phyloP scores from a whole-genome alignment of 805 yeast species.

The Hanseniaspora valbyensis region DNA sequence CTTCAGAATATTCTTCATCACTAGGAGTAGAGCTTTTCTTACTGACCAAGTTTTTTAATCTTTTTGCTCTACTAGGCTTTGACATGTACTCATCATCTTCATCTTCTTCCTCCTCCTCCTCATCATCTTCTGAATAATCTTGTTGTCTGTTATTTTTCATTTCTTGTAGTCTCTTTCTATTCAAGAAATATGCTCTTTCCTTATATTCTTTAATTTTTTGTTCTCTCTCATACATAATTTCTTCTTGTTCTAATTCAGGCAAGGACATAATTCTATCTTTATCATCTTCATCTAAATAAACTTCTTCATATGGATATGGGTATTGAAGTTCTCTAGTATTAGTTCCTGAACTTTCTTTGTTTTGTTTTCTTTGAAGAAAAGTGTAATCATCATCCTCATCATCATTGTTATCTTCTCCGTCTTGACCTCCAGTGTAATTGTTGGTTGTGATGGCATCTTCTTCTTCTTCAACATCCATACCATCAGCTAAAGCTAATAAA shows the following conservation, averaged over 20 bases:
- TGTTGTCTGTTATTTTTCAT: slow-evolving; percentile 37
- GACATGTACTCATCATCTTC: slow-evolving; percentile 19
- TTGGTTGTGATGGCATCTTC: slow-evolving; percentile 24
- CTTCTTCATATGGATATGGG: slow-evolving; percentile 91
- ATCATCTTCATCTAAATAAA: slow-evolving; percentile 74
- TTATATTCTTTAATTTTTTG: slow-evolving; percentile 83
- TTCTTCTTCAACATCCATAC: slow-evolving; percentile 38
- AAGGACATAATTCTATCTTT: slow-evolving; percentile 49
- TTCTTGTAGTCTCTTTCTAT: slow-evolving; percentile 66
- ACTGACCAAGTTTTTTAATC: slow-evolving; percentile 8
- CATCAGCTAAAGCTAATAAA: slow-evolving; percentile 88
- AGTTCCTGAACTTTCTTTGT: slow-evolving; percentile 20
- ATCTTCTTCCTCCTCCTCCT: slow-evolving; percentile 34
- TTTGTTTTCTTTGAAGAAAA: slow-evolving; percentile 19
- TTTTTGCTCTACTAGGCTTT: slow-evolving; percentile 20
- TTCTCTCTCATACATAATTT: slow-evolving; percentile 78
- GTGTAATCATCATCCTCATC: slow-evolving; percentile 37
- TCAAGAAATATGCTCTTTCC: slow-evolving; percentile 72
- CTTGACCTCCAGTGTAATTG: slow-evolving; percentile 29
- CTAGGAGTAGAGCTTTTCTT: slow-evolving; percentile 16
- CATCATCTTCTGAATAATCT: slow-evolving; percentile 38
- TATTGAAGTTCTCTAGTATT: slow-evolving; percentile 25
- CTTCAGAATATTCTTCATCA: slow-evolving; percentile 33
- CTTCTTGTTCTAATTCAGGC: slow-evolving; percentile 91
- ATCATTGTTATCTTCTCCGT: slow-evolving; percentile 28